Conservation (phyloP, 1,284 basidiomycete genomes). For the Athelia sp. region DNA sequence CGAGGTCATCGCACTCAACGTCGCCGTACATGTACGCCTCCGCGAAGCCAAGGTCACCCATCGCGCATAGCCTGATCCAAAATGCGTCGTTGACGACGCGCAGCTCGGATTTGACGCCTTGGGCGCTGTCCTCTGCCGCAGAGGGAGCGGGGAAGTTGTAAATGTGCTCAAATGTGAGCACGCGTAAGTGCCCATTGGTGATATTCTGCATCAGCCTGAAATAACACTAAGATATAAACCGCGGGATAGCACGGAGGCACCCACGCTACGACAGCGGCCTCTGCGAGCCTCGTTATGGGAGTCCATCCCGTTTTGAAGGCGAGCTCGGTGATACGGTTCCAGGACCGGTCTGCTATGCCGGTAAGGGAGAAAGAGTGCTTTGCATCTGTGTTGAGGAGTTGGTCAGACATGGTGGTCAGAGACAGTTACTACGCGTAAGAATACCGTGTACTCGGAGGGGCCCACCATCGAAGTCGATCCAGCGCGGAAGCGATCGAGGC, state of each 20-base stretch:
- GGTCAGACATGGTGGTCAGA: too few species aligned
- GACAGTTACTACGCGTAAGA: too few species aligned
- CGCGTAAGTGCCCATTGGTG: slow-evolving; percentile 39
- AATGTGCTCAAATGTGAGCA: slow-evolving; percentile 37
- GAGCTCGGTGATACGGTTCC: slow-evolving; percentile 30
- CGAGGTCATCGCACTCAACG: slow-evolving; percentile 60
- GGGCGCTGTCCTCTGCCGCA: slow-evolving; percentile 11
- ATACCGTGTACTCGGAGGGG: too few species aligned
- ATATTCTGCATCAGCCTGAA: slow-evolving; percentile 46
- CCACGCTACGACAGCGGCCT: slow-evolving; percentile 42
- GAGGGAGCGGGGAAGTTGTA: slow-evolving; percentile 39
- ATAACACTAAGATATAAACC: not conserved
- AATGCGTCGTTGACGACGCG: slow-evolving; percentile 58
- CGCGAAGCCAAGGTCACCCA: slow-evolving; percentile 67
- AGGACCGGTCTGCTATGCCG: slow-evolving; percentile 34
- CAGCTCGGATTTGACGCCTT: slow-evolving; percentile 40
- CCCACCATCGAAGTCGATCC: too few species aligned
- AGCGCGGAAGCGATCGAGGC: too few species aligned
- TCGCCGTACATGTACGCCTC: slow-evolving; percentile 77
- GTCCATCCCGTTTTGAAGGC: slow-evolving; percentile 33
- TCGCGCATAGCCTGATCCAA: slow-evolving; percentile 60
- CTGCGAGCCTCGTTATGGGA: slow-evolving; percentile 36
- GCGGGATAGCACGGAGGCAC: slow-evolving; percentile 11
- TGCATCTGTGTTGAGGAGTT: slow-evolving; percentile 5
- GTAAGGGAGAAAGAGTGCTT: slow-evolving; percentile 38